These are phyloP conservation scores for Nakazawaea sp. DNA, from an alignment of 805 yeast genomes.

Conservation along the genomic window DNA sequence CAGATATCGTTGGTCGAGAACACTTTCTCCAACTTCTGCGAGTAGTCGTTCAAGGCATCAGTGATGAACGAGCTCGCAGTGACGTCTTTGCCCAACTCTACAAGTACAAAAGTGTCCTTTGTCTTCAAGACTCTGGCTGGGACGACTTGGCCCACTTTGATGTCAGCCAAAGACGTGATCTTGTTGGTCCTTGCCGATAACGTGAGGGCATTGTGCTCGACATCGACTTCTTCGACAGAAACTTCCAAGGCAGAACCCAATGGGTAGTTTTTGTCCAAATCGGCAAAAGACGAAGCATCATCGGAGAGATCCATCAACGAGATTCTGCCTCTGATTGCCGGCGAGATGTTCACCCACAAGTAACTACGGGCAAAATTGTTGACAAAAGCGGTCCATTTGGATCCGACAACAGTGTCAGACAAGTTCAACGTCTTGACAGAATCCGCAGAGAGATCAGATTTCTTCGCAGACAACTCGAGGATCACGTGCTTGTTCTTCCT, in stretches of 20 bases:
- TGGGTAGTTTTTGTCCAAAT: slow-evolving; percentile 55
- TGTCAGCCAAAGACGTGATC: slow-evolving; percentile 37
- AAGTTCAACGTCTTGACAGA: slow-evolving; percentile 25
- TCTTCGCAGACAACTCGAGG: slow-evolving; percentile 57
- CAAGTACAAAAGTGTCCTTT: slow-evolving; percentile 52
- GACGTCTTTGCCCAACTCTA: slow-evolving; percentile 59
- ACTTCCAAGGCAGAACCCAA: slow-evolving; percentile 66
- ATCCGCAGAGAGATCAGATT: slow-evolving; percentile 28
- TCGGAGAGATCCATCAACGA: slow-evolving; percentile 57
- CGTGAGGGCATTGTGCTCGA: slow-evolving; percentile 41
- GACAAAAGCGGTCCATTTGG: slow-evolving; percentile 51
- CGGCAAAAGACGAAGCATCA: slow-evolving; percentile 38
- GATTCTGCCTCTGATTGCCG: slow-evolving; percentile 59
- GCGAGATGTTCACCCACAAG: slow-evolving; percentile 65
- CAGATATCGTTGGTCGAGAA: slow-evolving; percentile 47
- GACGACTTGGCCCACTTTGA: slow-evolving; percentile 44
- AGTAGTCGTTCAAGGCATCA: slow-evolving; percentile 70
- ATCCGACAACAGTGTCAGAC: slow-evolving; percentile 40
- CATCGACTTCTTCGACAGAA: slow-evolving; percentile 45
- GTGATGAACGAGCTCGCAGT: slow-evolving; percentile 64
- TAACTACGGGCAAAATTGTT: slow-evolving; percentile 55
- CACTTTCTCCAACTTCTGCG: slow-evolving; percentile 40
- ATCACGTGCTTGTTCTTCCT: slow-evolving; percentile 47
- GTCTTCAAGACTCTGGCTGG: slow-evolving; percentile 62
- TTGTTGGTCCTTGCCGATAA: slow-evolving; percentile 41